phyloP scores from a whole-genome alignment of 495 filamentous ascomycete species.

The Sporormia fimetaria region DNA sequence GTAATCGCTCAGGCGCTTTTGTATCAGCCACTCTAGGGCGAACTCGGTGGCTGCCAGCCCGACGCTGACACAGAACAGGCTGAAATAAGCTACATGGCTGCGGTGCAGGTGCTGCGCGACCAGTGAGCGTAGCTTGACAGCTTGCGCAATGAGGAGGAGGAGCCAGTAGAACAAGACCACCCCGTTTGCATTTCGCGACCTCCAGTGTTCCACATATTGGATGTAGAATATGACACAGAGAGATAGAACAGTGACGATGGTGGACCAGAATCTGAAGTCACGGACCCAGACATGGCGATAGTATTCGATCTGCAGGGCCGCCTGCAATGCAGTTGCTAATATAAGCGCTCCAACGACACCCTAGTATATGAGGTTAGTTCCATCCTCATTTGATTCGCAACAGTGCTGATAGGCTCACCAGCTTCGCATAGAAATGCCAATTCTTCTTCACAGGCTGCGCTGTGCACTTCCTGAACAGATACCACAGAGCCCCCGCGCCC shows the following conservation, averaged over 20 bases:
- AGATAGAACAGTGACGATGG: conserved; percentile 64
- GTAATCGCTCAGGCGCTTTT: conserved; percentile 77
- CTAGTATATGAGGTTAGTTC: conserved; percentile 34
- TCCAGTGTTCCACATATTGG: conserved; percentile 85
- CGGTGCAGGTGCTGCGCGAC: conserved; percentile 62
- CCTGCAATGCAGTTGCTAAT: conserved; percentile 56
- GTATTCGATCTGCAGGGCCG: conserved; percentile 62
- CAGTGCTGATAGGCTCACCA: conserved; percentile 45
- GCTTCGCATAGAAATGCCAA: conserved; percentile 91
- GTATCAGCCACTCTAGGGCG: conserved; percentile 75
- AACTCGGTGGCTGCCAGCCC: conserved; percentile 67
- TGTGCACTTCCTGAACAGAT: conserved; percentile 55
- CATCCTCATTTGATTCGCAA: background rate
- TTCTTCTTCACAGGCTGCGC: conserved; percentile 61
- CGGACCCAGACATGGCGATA: conserved; percentile 57
- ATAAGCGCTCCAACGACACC: conserved; percentile 57
- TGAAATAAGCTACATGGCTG: conserved; percentile 60
- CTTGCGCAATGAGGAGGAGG: conserved; percentile 67
- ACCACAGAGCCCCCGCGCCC: conserved; percentile 64
- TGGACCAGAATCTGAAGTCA: conserved; percentile 88
- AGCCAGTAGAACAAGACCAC: conserved; percentile 96
- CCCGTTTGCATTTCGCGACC: conserved; percentile 80
- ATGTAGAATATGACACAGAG: conserved; percentile 70
- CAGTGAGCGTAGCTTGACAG: conserved; percentile 79
- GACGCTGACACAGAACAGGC: conserved; percentile 61